Evolutionary conservation across 768 basidiomycete species (phyloP), one percentile per base, ranked within the genome.

Genomic region (Suillus brevipes): DNA sequence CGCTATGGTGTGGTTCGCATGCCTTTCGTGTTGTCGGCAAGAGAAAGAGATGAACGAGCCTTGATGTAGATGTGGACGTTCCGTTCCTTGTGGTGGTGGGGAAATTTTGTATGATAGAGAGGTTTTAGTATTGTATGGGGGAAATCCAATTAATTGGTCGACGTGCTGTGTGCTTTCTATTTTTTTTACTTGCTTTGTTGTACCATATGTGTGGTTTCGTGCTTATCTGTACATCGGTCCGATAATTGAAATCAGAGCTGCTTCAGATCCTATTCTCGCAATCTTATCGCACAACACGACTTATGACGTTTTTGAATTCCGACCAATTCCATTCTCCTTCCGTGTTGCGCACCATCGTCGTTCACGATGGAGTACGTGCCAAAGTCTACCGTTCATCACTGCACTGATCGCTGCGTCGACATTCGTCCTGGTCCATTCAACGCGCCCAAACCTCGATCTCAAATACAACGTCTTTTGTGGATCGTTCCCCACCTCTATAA

Each of bases 1-100:
- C 64, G 91, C 89, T 64, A 95, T 95, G 88, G 90, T 97, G 87
- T 95, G 94, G 91, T 96, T 92, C 71, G 90, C 92, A 40, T 95
- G 94, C 94, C 78, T 91, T 70, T 89, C 89, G 57, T 90, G 90
- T 66, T 74, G 75, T 62, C 80, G 80, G 56, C 82, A 84, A 68
- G 83, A 84, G 67, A 80, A 74, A 65, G 76, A 80, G 65, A 78
- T 78, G 75, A 77, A 70, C 53, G 75, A 78, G 66, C 43, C 50
- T 28, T 52, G 13, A 57, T 13, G n/a, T 38, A 3, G 6, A 74
- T 67, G 10, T 68, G 60, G 71, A 63, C 40, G 49, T 28, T n/a
- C 28, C 23, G 47, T 25, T 16, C 5, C n/a, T n/a, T n/a, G n/a
- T n/a, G n/a, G n/a, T 6, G 49, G 14, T 23, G n/a, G 47, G 6